These are phyloP conservation scores for Aureobasidium sp. DNA, from an alignment of 2,329 filamentous ascomycete genomes.

Conservation along the genomic window DNA sequence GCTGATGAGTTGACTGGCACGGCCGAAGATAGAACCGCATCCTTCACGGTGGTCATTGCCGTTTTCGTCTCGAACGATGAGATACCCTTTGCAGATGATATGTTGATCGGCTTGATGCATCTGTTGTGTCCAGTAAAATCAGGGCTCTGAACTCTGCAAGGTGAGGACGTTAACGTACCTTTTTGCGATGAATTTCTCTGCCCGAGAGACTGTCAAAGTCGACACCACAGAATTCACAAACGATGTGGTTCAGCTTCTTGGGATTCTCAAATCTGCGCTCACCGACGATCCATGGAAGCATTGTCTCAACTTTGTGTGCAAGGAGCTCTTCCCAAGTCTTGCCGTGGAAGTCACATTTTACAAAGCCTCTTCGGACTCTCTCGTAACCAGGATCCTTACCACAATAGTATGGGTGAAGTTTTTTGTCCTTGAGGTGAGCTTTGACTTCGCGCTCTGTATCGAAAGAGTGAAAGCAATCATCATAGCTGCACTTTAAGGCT, in stretches of 20 bases:
- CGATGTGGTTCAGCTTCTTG: slow-evolving; percentile 35
- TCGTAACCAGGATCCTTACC: slow-evolving; percentile 34
- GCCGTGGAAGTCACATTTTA: slow-evolving; percentile 35
- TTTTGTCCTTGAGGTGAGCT: slow-evolving; percentile 42
- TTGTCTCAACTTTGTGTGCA: slow-evolving; percentile 29
- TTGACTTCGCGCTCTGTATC: slow-evolving; percentile 39
- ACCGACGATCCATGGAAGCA: slow-evolving; percentile 24
- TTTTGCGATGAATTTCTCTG: slow-evolving; percentile 44
- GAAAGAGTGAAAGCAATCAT: slow-evolving; percentile 42
- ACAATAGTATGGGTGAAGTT: slow-evolving; percentile 40
- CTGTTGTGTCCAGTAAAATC: slow-evolving; percentile 26
- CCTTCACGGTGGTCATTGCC: slow-evolving; percentile 19
- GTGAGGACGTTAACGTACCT: slow-evolving; percentile 31
- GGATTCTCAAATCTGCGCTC: slow-evolving; percentile 18
- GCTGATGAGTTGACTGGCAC: slow-evolving; percentile 42
- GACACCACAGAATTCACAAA: slow-evolving; percentile 50
- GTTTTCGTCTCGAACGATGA: not conserved
- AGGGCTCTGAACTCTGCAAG: no score
- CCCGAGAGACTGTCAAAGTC: slow-evolving; percentile 50
- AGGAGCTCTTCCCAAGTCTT: slow-evolving; percentile 26
- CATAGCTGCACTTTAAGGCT: slow-evolving; percentile 35
- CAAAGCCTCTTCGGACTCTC: slow-evolving; percentile 26
- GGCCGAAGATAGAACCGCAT: slow-evolving; percentile 42
- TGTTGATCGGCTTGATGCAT: slow-evolving; percentile 44
- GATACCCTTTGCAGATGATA: slow-evolving; percentile 35